Base-by-base conservation (phyloP, 768 basidiomycete species). In the Podaxis pistillaris region DNA sequence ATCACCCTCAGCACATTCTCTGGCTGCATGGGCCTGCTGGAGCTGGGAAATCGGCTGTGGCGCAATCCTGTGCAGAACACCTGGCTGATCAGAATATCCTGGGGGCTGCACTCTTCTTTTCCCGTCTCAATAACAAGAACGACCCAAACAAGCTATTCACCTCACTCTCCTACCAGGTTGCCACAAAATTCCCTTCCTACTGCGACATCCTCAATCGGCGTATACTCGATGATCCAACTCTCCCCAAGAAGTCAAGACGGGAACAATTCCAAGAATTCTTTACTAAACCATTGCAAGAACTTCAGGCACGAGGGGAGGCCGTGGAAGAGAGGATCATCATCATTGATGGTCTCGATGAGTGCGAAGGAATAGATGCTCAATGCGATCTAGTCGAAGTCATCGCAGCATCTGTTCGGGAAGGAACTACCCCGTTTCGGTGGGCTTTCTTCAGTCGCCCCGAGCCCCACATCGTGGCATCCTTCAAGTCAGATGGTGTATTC, bases 71-170 rank as follows among this genome's bases (percentile, higher is more conserved):
- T 33, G 30, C 30, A 33, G 30, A 30, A 33, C 30, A 9, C 30
- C 8, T 37, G 13, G 38, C 22, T 2, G 56, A 36, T 1, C 15
- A 22, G 9, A 41, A 28, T 22, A 28, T 22, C 19, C 49, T 64
- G 7, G 64, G 51, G 12, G 60, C 44, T 11, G 36, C 55, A 15
- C 61, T 61, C 49, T 64, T 64, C 59, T 64, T 64, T 57, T 61
- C 64, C 22, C 54, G 64, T 6, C 30, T 56, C 17, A 19, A 28
- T 7, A 57, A 49, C 12, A 24, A 56, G 13, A 49, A 61, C 28
- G 52, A 19, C 47, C 54, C 44, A 9, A 53, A 50, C 6, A 54
- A 47, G 4, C 56, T 64, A 22, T 44, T 64, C 17, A 55, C 64
- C 1, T 56, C 64, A 1, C 50, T 64, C 9, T 58, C 47, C n/a